phyloP scores from a whole-genome alignment of 106 monocot genomes.

The Chionographis japonica region DNA sequence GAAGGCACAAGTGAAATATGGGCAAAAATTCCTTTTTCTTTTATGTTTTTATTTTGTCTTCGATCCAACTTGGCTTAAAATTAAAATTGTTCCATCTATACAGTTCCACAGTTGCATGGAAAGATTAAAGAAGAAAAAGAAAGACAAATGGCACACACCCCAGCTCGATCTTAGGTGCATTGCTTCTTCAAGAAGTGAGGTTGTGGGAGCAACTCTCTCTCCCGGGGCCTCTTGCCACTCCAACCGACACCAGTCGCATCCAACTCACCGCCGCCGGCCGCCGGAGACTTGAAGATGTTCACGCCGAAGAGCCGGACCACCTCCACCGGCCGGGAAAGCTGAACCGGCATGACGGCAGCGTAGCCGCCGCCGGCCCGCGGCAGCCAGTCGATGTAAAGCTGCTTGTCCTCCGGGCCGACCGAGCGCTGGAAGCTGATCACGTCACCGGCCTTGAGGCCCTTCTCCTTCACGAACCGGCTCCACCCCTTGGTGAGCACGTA shows the following conservation, averaged over 20 bases:
- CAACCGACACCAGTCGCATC: background rate
- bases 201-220: constrained; percentile 2
- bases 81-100: too few species aligned
- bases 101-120: too few species aligned
- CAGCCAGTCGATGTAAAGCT: constrained; percentile 35
- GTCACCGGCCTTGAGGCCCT: constrained; percentile 36
- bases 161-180: background rate
- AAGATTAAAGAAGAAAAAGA: too few species aligned
- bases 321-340: background rate
- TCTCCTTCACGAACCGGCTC: constrained; percentile 68
- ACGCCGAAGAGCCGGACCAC: constrained; percentile 41
- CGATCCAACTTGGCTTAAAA: too few species aligned
- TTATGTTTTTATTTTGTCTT: too few species aligned
- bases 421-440: constrained; percentile 35
- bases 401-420: constrained; percentile 21
- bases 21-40: too few species aligned
- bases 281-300: constrained; percentile 16
- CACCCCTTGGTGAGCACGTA: constrained; percentile 83
- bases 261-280: background rate
- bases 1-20: too few species aligned
- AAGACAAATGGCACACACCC: too few species aligned
- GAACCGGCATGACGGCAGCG: background rate
- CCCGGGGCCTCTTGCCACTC: constrained; percentile 6
- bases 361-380: background rate
- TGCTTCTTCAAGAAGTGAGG: background rate